Evolutionary conservation across 345 rosid genomes (phyloP).

Genomic region (Noccaea bulbosa): DNA sequence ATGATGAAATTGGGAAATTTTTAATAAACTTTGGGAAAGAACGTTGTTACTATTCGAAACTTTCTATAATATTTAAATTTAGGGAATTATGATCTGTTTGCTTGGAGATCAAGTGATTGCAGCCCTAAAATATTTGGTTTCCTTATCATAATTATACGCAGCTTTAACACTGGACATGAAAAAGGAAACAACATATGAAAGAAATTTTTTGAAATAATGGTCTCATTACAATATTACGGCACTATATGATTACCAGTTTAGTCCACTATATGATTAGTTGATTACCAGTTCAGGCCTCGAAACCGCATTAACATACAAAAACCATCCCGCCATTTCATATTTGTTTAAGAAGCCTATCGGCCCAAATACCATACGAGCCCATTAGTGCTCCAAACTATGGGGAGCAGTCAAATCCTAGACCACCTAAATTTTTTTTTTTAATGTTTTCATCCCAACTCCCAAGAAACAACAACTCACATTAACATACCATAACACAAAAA

Average conservation of each 20-base stretch:
- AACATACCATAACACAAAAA: background rate
- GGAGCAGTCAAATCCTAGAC: no score
- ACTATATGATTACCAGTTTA: background rate
- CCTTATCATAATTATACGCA: background rate
- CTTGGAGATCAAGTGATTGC: slow-evolving; percentile 42
- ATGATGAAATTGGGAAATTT: slow-evolving; percentile 29
- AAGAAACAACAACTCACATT: background rate
- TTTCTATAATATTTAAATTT: background rate
- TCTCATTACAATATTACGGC: background rate
- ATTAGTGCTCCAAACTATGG: background rate
- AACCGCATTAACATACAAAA: background rate
- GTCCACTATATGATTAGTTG: background rate
- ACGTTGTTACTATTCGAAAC: slow-evolving; percentile 6
- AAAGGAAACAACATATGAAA: background rate
- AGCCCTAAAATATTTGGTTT: slow-evolving; percentile 12
- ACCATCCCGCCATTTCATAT: background rate
- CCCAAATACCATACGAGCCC: slow-evolving; percentile 18
- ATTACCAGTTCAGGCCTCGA: background rate
- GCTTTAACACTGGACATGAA: background rate
- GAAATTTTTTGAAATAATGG: background rate
- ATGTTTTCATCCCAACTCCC: slow-evolving; percentile 14
- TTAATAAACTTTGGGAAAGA: slow-evolving; percentile 1
- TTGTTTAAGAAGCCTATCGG: background rate
- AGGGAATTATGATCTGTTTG: slow-evolving; percentile 33
- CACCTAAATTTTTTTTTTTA: background rate